Percentiles rank a stretch among this genome's conserved stretches.
Conservation (phyloP, 2,329 filamentous ascomycete species). For the Colletotrichum noveboracense region DNA sequence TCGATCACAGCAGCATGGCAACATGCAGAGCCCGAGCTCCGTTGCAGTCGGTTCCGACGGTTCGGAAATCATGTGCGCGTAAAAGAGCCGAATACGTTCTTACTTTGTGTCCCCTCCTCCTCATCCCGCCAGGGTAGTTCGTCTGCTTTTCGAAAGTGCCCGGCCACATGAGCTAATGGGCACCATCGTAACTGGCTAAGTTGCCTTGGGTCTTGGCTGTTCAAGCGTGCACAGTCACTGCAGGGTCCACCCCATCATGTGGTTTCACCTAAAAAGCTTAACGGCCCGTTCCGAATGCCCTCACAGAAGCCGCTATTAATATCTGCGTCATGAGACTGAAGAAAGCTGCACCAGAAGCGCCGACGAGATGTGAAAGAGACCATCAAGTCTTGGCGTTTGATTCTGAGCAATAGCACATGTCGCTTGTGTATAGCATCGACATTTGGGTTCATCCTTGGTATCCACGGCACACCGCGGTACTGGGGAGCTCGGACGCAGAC, state of each 20-base stretch:
- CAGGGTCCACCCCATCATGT: neutral
- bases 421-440: neutral
- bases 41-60: neutral
- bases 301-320: neutral
- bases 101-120: neutral
- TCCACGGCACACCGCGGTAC: neutral
- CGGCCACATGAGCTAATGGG: neutral
- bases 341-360: neutral
- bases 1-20: neutral
- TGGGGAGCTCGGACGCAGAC: neutral
- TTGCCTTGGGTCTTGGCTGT: neutral
- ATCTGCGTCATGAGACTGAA: neutral
- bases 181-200: neutral
- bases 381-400: neutral
- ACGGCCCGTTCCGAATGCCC: constrained; percentile 17
- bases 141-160: neutral
- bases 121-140: constrained; percentile 4
- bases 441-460: neutral
- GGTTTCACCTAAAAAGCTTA: constrained; percentile 6
- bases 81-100: neutral
- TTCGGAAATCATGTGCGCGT: neutral
- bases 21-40: neutral
- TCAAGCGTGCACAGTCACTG: neutral
- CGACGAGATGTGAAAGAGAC: neutral
- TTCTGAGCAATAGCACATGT: neutral